Evolutionary conservation across 140 eudicot species (phyloP).

Genomic region (Senecio squalidus): DNA sequence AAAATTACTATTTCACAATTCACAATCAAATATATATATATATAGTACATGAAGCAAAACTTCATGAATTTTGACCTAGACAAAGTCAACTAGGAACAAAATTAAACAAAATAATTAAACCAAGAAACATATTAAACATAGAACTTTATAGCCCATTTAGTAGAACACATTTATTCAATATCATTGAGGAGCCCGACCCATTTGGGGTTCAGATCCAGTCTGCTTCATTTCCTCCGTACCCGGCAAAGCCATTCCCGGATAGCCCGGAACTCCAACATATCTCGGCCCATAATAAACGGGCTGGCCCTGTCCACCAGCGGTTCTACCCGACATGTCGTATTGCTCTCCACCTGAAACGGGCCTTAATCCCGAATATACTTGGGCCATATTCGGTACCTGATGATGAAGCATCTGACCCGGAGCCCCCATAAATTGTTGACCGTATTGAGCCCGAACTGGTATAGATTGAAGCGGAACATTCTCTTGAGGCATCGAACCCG

Average conservation of each 20-base stretch:
- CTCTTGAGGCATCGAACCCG: constrained; percentile 46
- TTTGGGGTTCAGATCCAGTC: constrained; percentile 22
- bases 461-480: constrained; percentile 33
- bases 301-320: constrained; percentile 37
- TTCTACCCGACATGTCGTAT: constrained; percentile 38
- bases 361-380: constrained; percentile 42
- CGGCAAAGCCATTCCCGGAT: constrained; percentile 56
- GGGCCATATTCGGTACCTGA: constrained; percentile 42
- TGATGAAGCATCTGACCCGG: constrained; percentile 54
- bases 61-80: constrained; percentile 21
- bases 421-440: constrained; percentile 44
- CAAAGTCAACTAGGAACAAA: constrained; percentile 5
- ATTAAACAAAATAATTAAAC: background rate
- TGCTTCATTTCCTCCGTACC: constrained; percentile 56
- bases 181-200: constrained; percentile 46
- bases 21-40: constrained; percentile 17
- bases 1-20: constrained; percentile 11
- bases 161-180: constrained; percentile 10
- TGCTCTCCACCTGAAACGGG: constrained; percentile 30
- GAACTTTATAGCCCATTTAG: constrained; percentile 13
- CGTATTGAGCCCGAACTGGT: constrained; percentile 44
- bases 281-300: constrained; percentile 58
- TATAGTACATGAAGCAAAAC: constrained; percentile 11
- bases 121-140: constrained; percentile 13
- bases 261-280: constrained; percentile 53